Evolutionary conservation across 768 basidiomycete genomes (phyloP).

Genomic region (Tephrocybe sp.): DNA sequence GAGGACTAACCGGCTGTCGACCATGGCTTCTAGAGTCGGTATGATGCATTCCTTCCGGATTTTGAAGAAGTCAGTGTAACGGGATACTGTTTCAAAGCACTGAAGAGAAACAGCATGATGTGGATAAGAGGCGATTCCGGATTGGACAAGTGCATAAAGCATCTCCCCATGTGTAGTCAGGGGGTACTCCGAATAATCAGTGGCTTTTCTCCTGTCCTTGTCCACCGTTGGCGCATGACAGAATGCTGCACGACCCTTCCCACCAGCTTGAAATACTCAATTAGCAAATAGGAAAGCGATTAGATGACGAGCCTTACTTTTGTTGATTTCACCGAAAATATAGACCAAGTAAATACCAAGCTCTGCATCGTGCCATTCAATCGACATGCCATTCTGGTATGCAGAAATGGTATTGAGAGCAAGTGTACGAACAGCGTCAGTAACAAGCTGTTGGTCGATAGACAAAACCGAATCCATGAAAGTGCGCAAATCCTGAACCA

Average conservation of each 20-base stretch:
- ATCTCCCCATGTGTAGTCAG: slow-evolving; percentile 90
- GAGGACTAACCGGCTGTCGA: slow-evolving; percentile 67
- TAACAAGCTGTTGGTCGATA: slow-evolving; percentile 85
- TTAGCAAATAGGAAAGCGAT: neutral
- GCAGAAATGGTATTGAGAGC: slow-evolving; percentile 73
- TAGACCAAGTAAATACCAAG: slow-evolving; percentile 91
- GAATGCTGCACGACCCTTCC: slow-evolving; percentile 83
- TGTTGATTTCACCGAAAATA: slow-evolving; percentile 91
- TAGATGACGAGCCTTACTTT: slow-evolving; percentile 50
- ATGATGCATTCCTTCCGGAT: slow-evolving; percentile 86
- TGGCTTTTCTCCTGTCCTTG: slow-evolving; percentile 63
- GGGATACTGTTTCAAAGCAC: slow-evolving; percentile 89
- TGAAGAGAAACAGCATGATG: slow-evolving; percentile 84
- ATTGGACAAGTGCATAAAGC: slow-evolving; percentile 78
- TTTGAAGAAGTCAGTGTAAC: slow-evolving; percentile 97
- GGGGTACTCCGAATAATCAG: slow-evolving; percentile 77
- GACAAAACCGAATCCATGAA: slow-evolving; percentile 85
- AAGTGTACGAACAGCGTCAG: slow-evolving; percentile 68
- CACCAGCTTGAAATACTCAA: slow-evolving; percentile 44
- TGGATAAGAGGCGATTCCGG: slow-evolving; percentile 78
- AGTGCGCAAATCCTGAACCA: slow-evolving; percentile 69
- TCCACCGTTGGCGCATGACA: slow-evolving; percentile 71
- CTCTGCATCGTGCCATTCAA: slow-evolving; percentile 94
- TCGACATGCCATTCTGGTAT: slow-evolving; percentile 55
- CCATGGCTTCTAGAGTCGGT: slow-evolving; percentile 84